Evolutionary conservation across 495 filamentous ascomycete genomes (phyloP).

Genomic region (Annulohypoxylon nitens): DNA sequence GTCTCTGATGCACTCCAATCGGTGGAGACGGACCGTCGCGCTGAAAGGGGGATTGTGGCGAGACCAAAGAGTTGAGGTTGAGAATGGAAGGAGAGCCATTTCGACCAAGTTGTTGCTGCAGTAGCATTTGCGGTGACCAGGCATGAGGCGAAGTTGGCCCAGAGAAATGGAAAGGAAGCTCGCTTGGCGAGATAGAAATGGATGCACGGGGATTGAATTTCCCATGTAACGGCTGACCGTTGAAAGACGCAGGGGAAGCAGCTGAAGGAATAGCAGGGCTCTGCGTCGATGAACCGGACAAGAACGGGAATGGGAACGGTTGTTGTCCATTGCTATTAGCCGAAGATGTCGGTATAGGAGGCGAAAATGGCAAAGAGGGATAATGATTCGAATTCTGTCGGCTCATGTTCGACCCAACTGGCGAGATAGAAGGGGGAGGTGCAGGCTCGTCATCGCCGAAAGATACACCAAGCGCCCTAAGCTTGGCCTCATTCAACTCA

Average conservation of each 20-base stretch:
- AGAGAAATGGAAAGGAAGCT: constrained; percentile 60
- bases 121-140: constrained; percentile 68
- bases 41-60: constrained; percentile 65
- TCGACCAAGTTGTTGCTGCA: constrained; percentile 65
- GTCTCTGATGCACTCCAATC: constrained; percentile 65
- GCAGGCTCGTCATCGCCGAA: constrained; percentile 77
- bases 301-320: constrained; percentile 72
- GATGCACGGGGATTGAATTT: constrained; percentile 69
- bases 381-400: constrained; percentile 73
- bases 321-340: constrained; percentile 70
- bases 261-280: constrained; percentile 67
- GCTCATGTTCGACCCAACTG: constrained; percentile 64
- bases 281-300: constrained; percentile 66
- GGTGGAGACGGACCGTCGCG: constrained; percentile 60
- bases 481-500: constrained; percentile 85
- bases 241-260: constrained; percentile 70
- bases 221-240: constrained; percentile 57
- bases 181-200: constrained; percentile 60
- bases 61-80: constrained; percentile 62
- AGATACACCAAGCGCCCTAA: constrained; percentile 88
- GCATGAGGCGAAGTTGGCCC: constrained; percentile 59
- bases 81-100: constrained; percentile 70
- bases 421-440: constrained; percentile 65
- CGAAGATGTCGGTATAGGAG: constrained; percentile 74
- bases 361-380: constrained; percentile 77